These are phyloP conservation scores for Fusarium sp. DNA, from an alignment of 2,329 filamentous ascomycete species.

Conservation along the genomic window DNA sequence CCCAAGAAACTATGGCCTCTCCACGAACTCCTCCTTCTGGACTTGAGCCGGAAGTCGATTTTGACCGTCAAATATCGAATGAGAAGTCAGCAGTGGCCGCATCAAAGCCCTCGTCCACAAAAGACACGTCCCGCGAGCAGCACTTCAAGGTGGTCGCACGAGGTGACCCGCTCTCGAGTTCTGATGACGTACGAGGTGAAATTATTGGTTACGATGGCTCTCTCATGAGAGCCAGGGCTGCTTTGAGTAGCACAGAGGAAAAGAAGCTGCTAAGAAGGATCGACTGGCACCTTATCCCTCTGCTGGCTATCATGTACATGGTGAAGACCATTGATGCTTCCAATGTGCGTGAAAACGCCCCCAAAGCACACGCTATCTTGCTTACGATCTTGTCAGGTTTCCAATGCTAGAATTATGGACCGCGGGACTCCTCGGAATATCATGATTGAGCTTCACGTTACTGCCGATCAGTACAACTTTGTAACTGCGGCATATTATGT, in stretches of 20 bases:
- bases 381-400: slow-evolving; percentile 30
- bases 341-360: background rate
- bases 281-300: slow-evolving; percentile 1
- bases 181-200: background rate
- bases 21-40: background rate
- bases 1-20: background rate
- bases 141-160: background rate
- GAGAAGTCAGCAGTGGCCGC: background rate
- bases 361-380: too few relatives aligned
- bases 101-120: background rate
- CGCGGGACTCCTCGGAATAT: slow-evolving; percentile 55
- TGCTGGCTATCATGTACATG: slow-evolving; percentile 5
- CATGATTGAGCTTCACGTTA: slow-evolving; percentile 55
- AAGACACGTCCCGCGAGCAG: background rate
- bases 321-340: background rate
- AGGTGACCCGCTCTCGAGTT: background rate
- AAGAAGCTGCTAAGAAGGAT: background rate
- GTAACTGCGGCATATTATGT: slow-evolving; percentile 56
- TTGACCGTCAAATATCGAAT: background rate
- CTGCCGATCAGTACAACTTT: slow-evolving; percentile 55
- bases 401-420: slow-evolving; percentile 60
- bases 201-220: background rate
- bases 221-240: background rate
- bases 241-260: background rate
- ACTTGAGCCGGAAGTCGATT: background rate